Base-by-base conservation (phyloP, 2,329 filamentous ascomycete genomes). In the Orbilia ellipsospora region DNA sequence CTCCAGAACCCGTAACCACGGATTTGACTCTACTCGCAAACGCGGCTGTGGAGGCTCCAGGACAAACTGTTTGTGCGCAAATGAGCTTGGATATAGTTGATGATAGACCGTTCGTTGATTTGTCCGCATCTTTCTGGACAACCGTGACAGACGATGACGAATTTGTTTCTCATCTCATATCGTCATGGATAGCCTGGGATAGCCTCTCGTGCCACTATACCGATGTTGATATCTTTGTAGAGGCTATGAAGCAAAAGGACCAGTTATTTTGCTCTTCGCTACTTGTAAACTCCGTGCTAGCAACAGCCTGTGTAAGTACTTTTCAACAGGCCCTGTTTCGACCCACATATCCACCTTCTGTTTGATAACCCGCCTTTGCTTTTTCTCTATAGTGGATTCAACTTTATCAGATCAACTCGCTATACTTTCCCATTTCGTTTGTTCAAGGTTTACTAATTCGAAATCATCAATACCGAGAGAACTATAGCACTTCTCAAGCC, bases 131-230 rank as follows among this genome's bases (percentile, higher is more conserved):
- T 2, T 20, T 51, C 12, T 66, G 63, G 52, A 56, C 63, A 1
- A 51, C 63, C 1, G 52, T 40, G 13, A 36, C 18, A 16, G 52
- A 40, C 16, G 42, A 56, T 5, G 16, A 66, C 26, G 42, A 51
- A 42, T 16, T 66, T 10, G 20, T 56, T 0, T 57, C 63, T 2
- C 63, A 66, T 15, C 26, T 59, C 2, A 23, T 66, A 50, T 66
- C 63, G 13, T 36, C 52, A 2, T 57, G 48, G 50, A 20, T 59
- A 7, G 5, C 52, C 4, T 59, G 63, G 52, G 52, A 66, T 26
- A 36, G 8, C 7, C 8, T 15, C 7, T 7, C 31, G 10, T 36
- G 31, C 6, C 15, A 20, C 3, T 66, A 15, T 16, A n/a, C 18
- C 7, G 52, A 66, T 15, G 16, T 55, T 4, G 31, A 20, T 20